Evolutionary conservation across 208 protist species (phyloP).

Genomic region (Novymonas esmeraldas): DNA sequence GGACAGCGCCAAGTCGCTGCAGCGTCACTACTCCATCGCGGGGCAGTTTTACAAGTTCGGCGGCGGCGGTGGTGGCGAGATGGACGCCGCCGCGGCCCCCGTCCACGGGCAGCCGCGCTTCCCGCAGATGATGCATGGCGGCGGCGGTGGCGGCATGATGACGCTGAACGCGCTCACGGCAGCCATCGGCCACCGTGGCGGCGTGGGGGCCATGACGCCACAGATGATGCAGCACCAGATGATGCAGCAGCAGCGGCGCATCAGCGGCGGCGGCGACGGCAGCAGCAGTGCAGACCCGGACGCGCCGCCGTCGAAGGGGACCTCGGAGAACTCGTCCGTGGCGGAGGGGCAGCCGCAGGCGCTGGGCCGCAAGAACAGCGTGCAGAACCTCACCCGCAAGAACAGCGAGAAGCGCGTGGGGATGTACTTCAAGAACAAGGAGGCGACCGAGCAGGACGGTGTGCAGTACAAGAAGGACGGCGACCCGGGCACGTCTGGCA

Average conservation of each 20-base stretch:
- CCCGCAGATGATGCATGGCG: neutral
- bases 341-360: conserved; percentile 38
- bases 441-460: conserved; percentile 38
- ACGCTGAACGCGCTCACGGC: conserved; percentile 6
- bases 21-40: conserved; percentile 46
- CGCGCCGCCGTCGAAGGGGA: conserved; percentile 22
- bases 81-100: neutral
- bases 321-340: conserved; percentile 29
- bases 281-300: conserved; percentile 4
- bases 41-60: conserved; percentile 43
- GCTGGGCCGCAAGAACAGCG: conserved; percentile 48
- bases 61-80: neutral
- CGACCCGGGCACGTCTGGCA: conserved; percentile 45
- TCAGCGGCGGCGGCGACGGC: neutral
- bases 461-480: conserved; percentile 76
- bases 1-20: conserved; percentile 34
- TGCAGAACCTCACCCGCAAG: conserved; percentile 46
- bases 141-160: conserved; percentile 2
- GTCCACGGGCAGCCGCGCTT: neutral
- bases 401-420: conserved; percentile 70
- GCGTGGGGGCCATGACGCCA: neutral
- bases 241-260: conserved; percentile 18
- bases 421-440: conserved; percentile 87
- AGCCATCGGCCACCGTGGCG: neutral
- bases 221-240: conserved; percentile 20